A percentile compares a stretch with the other conserved stretches of the same genome.
These are phyloP conservation scores for Leccinum pellstonianum DNA, from an alignment of 768 basidiomycete genomes.

Conservation along the genomic window DNA sequence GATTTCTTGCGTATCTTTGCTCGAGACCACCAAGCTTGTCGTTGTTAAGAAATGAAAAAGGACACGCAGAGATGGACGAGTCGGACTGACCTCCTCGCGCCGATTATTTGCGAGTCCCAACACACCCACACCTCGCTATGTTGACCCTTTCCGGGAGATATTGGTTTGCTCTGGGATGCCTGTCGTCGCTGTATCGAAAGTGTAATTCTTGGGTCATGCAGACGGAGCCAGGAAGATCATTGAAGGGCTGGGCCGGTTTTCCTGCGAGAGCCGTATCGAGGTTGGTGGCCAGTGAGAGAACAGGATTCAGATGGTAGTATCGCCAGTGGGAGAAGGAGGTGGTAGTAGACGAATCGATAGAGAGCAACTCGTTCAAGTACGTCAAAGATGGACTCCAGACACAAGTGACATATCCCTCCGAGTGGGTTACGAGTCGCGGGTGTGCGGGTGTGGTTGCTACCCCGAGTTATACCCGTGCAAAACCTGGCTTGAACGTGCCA, in stretches of 20 bases:
- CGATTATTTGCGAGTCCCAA: slow-evolving; percentile 46
- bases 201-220: slow-evolving; percentile 48
- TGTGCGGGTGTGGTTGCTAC: too few relatives aligned
- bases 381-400: too few relatives aligned
- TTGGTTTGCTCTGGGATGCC: slow-evolving; percentile 71
- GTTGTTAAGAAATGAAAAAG: slow-evolving; percentile 6
- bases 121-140: slow-evolving; percentile 89
- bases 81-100: slow-evolving; percentile 45
- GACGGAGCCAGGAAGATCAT: slow-evolving; percentile 43
- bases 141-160: slow-evolving; percentile 83
- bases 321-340: too few relatives aligned
- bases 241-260: slow-evolving; percentile 33
- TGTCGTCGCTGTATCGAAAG: slow-evolving; percentile 39
- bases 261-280: slow-evolving; percentile 34
- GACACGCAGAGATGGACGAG: slow-evolving; percentile 7
- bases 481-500: too few relatives aligned
- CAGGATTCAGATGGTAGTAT: too few relatives aligned
- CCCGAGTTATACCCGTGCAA: too few relatives aligned
- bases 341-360: too few relatives aligned
- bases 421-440: too few relatives aligned
- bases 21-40: slow-evolving; percentile 73
- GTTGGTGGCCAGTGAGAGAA: too few relatives aligned
- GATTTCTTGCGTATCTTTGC: slow-evolving; percentile 82
- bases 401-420: too few relatives aligned
- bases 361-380: too few relatives aligned